These are phyloP conservation scores for Aureobasidium sp. DNA, from an alignment of 2,329 filamentous ascomycete genomes.

Conservation along the genomic window DNA sequence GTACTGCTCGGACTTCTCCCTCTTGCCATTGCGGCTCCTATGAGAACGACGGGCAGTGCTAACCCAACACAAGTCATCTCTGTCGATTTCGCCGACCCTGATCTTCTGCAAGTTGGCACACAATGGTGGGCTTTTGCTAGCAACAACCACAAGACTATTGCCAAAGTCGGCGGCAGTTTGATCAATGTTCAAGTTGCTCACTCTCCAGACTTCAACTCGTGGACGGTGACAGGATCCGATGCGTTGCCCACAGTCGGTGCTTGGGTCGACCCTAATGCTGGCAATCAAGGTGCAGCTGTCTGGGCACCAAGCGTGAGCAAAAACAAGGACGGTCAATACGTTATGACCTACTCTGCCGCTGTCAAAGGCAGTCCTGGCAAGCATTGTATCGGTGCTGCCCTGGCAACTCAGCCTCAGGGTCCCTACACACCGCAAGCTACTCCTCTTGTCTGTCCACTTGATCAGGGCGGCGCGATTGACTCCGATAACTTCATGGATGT, in stretches of 20 bases:
- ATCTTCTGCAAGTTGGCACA: constrained; percentile 25
- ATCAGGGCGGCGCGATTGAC: constrained; percentile 26
- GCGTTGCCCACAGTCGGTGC: constrained; percentile 26
- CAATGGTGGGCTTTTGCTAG: constrained; percentile 35
- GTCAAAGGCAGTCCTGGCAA: constrained; percentile 20
- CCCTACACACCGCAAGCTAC: constrained; percentile 22
- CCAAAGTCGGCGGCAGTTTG: constrained; percentile 23
- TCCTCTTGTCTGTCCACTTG: constrained; percentile 23
- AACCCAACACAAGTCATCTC: constrained; percentile 4
- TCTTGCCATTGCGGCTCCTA: not conserved
- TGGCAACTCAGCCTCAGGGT: constrained; percentile 21
- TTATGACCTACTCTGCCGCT: constrained; percentile 26
- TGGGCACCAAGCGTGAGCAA: constrained; percentile 32
- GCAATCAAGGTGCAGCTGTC: constrained; percentile 22
- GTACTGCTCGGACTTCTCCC: constrained; percentile 1
- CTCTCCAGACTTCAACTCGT: constrained; percentile 30
- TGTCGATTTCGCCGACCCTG: constrained; percentile 33
- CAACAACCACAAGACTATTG: constrained; percentile 26
- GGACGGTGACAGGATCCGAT: constrained; percentile 25
- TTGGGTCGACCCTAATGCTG: constrained; percentile 24
- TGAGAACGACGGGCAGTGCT: constrained; percentile 6
- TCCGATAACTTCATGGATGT: constrained; percentile 23
- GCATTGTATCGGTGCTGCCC: constrained; percentile 26
- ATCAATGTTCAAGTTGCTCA: constrained; percentile 31
- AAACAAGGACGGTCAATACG: constrained; percentile 22